Evolutionary conservation across 192 early-diverging fungal genomes (phyloP).

Genomic region (Kickxella alabastrina): DNA sequence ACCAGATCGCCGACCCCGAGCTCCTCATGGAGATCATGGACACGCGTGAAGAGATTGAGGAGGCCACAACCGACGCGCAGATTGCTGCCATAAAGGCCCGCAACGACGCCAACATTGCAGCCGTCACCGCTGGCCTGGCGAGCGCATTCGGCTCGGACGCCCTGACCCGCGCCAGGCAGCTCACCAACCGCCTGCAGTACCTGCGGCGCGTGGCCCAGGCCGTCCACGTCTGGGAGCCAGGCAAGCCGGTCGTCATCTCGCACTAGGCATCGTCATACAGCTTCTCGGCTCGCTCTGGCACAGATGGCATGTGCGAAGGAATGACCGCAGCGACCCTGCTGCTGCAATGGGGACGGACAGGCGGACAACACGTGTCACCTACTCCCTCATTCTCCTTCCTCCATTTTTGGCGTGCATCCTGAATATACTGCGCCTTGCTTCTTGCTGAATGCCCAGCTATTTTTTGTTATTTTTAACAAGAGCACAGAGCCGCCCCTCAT

Average conservation of each 20-base stretch:
- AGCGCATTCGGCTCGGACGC: constrained; percentile 57
- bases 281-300: no score
- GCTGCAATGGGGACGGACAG: no score
- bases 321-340: no score
- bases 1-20: constrained; percentile 60
- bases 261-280: constrained; percentile 7
- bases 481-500: no score
- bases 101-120: constrained; percentile 57
- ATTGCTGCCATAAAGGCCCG: constrained; percentile 55
- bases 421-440: not conserved
- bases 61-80: constrained; percentile 59
- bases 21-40: constrained; percentile 86
- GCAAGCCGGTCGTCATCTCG: constrained; percentile 11
- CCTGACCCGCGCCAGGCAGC: constrained; percentile 57
- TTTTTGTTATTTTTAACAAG: no score
- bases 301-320: no score
- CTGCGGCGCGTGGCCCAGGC: constrained; percentile 35
- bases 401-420: no score
- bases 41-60: constrained; percentile 69
- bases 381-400: no score
- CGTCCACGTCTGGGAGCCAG: constrained; percentile 39
- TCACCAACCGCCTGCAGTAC: constrained; percentile 72
- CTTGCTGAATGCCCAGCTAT: not conserved
- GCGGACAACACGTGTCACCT: no score
- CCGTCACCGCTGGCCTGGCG: constrained; percentile 31